Evolutionary conservation across 169 alveolate genomes (phyloP), one percentile per base, ranked within the genome.

Genomic region (Besnoitia besnoiti): DNA sequence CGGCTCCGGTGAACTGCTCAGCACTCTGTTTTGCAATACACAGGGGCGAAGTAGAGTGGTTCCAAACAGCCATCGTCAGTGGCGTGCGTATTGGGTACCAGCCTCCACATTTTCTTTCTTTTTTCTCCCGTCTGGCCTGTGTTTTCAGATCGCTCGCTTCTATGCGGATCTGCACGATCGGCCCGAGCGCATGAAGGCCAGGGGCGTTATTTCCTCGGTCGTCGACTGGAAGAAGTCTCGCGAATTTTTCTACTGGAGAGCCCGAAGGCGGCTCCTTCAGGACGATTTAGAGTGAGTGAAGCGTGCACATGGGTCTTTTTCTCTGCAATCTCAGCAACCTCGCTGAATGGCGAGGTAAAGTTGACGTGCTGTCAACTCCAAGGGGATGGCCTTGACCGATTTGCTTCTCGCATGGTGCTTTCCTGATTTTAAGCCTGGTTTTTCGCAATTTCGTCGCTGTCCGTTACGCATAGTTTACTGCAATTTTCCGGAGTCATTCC

Each of bases 161-260:
- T 97, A 95, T 89, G 98, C 98, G 19, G 98, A 97, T 82, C 85
- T 97, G 79, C 98, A 97, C 82, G 98, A 97, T 85, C 95, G 96
- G 19, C 95, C 98, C 0, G 94, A 92, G 79, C 97, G 98, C 84
- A 97, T 97, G 98, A 95, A 96, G 73, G 96, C 97, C 30, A 94
- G 96, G 84, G 97, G 97, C 7, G 98, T 95, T 42, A 94, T 97
- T 85, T 62, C 94, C 75, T 96, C 95, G 82, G 93, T 95, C 73
- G 94, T 97, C 62, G 94, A 93, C 49, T 97, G 98, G 98, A 94
- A 93, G 90, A 94, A 77, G 49, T 93, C 97, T 19, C 95, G 98
- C 39, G 92, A 93, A 79, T 95, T 95, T 59, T 96, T 96, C 94
- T 95, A 95, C 94, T 96, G 96, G 91, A 92, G 97, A 49, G 85